Conservation (phyloP, 2,329 filamentous ascomycete species). For the Elsinoe necatrix region DNA sequence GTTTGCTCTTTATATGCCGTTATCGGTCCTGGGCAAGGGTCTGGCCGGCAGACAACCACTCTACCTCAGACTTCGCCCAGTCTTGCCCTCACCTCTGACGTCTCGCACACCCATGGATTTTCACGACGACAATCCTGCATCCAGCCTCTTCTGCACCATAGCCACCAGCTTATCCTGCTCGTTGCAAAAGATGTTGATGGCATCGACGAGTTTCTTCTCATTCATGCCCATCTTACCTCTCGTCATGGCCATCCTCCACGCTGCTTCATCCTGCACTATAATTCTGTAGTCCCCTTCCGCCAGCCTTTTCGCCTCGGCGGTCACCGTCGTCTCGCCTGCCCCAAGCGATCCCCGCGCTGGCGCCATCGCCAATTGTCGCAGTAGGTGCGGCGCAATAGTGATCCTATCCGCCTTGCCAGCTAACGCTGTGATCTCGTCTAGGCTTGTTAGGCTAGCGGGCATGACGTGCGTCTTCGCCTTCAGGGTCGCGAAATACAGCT, state of each 20-base stretch:
- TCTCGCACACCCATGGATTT: neutral
- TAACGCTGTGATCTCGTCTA: constrained; percentile 50
- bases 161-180: constrained; percentile 15
- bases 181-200: constrained; percentile 18
- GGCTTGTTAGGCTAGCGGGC: constrained; percentile 49
- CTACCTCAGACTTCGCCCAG: neutral
- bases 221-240: neutral
- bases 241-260: constrained; percentile 14
- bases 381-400: constrained; percentile 48
- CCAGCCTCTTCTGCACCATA: constrained; percentile 1
- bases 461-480: constrained; percentile 44
- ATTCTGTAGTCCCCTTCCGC: neutral
- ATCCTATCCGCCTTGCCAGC: constrained; percentile 49
- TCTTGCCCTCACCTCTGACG: neutral
- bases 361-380: constrained; percentile 29
- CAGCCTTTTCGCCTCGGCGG: neutral
- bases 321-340: neutral
- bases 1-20: no score
- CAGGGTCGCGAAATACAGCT: constrained; percentile 43
- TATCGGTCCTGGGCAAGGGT: neutral
- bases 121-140: neutral
- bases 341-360: neutral
- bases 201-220: constrained; percentile 18
- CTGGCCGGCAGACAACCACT: neutral
- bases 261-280: neutral